Conservation (phyloP, 305 asterid genomes). For the Fraxinus dipetala region DNA sequence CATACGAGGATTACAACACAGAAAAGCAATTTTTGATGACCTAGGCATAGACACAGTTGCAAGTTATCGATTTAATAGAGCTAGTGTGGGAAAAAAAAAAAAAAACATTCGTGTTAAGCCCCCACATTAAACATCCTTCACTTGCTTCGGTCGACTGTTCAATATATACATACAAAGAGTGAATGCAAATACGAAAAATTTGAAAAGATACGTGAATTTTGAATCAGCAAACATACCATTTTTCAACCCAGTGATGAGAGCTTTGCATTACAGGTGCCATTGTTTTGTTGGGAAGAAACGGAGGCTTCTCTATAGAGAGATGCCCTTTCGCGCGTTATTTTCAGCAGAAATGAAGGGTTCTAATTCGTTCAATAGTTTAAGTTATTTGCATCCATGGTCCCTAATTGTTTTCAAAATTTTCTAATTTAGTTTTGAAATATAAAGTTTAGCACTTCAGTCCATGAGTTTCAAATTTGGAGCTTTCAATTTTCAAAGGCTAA, state of each 20-base stretch:
- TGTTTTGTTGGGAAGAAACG: conserved; percentile 25
- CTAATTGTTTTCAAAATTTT: too few species aligned
- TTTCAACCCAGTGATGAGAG: conserved; percentile 95
- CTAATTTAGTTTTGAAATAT: too few species aligned
- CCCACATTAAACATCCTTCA: conserved; percentile 65
- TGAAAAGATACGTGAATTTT: neutral
- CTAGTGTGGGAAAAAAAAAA: too few species aligned
- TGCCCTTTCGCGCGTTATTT: conserved; percentile 35
- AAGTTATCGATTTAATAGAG: too few species aligned
- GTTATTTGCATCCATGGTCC: too few species aligned
- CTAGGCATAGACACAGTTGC: too few species aligned
- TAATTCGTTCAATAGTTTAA: too few species aligned
- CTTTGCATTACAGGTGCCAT: conserved; percentile 92
- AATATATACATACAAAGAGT: conserved; percentile 5
- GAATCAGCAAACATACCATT: conserved; percentile 43
- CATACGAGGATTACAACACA: neutral
- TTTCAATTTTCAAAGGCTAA: too few species aligned
- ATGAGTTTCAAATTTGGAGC: too few species aligned
- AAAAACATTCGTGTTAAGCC: too few species aligned
- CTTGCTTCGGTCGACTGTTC: conserved; percentile 83
- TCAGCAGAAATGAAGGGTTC: neutral
- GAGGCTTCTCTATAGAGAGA: conserved; percentile 13
- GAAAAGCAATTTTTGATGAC: too few species aligned
- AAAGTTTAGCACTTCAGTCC: too few species aligned
- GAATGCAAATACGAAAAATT: neutral